Evolutionary conservation across 768 basidiomycete species (phyloP).

Genomic region (Termitomyces sp.): DNA sequence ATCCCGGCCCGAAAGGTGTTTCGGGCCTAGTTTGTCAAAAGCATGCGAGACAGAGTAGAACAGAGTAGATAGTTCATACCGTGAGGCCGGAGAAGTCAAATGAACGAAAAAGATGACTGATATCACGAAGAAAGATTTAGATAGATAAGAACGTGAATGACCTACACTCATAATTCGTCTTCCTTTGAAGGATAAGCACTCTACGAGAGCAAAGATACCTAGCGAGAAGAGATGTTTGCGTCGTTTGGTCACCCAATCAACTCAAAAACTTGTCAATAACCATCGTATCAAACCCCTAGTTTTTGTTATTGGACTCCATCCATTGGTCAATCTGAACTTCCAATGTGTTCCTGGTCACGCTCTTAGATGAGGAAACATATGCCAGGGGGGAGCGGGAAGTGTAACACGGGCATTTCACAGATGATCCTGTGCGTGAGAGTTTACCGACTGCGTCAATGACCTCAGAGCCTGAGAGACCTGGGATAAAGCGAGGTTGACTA

Average conservation of each 20-base stretch:
- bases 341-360: background rate
- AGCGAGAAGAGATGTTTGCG: background rate
- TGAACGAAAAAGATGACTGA: background rate
- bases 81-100: background rate
- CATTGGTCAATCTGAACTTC: background rate
- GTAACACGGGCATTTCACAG: background rate
- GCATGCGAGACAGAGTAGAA: background rate
- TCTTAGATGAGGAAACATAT: background rate
- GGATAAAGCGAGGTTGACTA: background rate
- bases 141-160: background rate
- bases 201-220: background rate
- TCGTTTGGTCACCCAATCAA: background rate
- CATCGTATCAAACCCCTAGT: background rate
- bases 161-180: too few species aligned
- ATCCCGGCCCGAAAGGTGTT: background rate
- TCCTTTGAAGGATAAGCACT: background rate
- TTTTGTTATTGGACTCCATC: too few species aligned
- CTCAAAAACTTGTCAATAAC: too few species aligned
- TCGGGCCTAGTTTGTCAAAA: background rate
- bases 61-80: background rate
- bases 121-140: background rate
- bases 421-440: background rate
- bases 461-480: background rate
- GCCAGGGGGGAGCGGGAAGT: too few species aligned
- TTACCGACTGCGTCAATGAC: background rate